Percentiles rank a stretch among this genome's conserved stretches.
These are phyloP conservation scores for Coprinopsis strossmayeri DNA, from an alignment of 768 basidiomycete genomes.

Conservation along the genomic window DNA sequence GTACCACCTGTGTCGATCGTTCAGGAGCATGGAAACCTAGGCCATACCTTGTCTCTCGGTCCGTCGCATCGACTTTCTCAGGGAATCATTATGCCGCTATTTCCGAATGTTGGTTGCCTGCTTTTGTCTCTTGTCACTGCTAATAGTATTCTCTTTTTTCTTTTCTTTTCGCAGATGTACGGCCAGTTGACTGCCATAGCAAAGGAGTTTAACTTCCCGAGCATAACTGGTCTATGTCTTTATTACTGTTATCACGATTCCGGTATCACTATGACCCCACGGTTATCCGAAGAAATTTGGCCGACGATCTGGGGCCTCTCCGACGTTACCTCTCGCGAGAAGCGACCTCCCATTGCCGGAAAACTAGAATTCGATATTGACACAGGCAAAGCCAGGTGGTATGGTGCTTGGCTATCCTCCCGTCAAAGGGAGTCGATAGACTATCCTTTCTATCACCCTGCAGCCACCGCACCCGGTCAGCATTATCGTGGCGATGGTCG, in stretches of 20 bases:
- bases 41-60: constrained; percentile 51
- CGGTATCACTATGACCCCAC: constrained; percentile 52
- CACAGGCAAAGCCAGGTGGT: constrained; percentile 70
- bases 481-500: constrained; percentile 54
- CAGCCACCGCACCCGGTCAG: constrained; percentile 35
- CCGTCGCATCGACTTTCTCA: constrained; percentile 56
- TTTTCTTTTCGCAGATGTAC: constrained; percentile 69
- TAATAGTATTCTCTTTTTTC: too few relatives aligned
- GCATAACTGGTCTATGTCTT: constrained; percentile 69
- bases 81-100: constrained; percentile 69
- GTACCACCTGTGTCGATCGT: constrained; percentile 56
- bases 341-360: constrained; percentile 59
- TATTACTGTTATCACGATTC: constrained; percentile 62
- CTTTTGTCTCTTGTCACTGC: too few relatives aligned
- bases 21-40: constrained; percentile 52
- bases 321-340: constrained; percentile 29
- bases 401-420: constrained; percentile 59
- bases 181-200: constrained; percentile 75
- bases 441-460: constrained; percentile 22
- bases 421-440: constrained; percentile 38
- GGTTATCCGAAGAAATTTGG: constrained; percentile 79
- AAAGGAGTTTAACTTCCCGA: constrained; percentile 77
- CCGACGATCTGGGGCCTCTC: constrained; percentile 59
- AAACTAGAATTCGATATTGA: constrained; percentile 88
- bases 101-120: constrained; percentile 57